Conservation (phyloP, 1,284 basidiomycete genomes). For the Sparassis latifolia region DNA sequence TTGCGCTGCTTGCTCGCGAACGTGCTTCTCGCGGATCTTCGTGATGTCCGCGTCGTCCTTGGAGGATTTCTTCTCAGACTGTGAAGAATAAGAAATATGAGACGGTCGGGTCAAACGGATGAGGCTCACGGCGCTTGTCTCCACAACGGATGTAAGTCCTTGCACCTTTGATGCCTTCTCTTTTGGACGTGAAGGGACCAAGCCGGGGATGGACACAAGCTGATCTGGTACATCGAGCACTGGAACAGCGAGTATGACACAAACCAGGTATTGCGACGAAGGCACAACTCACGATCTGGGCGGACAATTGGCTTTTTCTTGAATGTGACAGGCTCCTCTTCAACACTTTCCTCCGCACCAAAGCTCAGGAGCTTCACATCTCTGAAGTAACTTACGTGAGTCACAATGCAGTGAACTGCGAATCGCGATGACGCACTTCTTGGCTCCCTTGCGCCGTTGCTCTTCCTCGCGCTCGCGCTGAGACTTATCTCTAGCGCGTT, state of each 20-base stretch:
- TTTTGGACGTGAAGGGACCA: constrained; percentile 12
- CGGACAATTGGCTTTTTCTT: constrained; percentile 79
- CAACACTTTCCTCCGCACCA: constrained; percentile 69
- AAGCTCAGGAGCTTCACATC: constrained; percentile 87
- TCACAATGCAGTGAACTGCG: constrained; percentile 2
- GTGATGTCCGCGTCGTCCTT: constrained; percentile 42
- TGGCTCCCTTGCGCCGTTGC: constrained; percentile 66
- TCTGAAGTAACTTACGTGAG: constrained; percentile 33
- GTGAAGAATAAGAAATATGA: not conserved
- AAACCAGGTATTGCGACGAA: not conserved
- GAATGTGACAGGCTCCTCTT: constrained; percentile 42
- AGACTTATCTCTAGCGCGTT: constrained; percentile 68
- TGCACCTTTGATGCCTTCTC: constrained; percentile 17
- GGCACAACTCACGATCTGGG: constrained; percentile 62
- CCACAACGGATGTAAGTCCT: constrained; percentile 9
- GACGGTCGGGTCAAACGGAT: not conserved
- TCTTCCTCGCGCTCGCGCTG: constrained; percentile 75
- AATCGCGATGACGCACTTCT: constrained; percentile 55
- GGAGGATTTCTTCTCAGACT: constrained; percentile 25
- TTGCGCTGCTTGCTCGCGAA: constrained; percentile 53
- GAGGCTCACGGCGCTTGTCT: constrained; percentile 5
- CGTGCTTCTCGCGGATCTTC: constrained; percentile 70
- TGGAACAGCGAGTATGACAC: constrained; percentile 18
- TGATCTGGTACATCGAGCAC: constrained; percentile 45
- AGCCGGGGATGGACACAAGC: constrained; percentile 20